Conservation (phyloP, 306 rosid genomes). For the Prunus mira region DNA sequence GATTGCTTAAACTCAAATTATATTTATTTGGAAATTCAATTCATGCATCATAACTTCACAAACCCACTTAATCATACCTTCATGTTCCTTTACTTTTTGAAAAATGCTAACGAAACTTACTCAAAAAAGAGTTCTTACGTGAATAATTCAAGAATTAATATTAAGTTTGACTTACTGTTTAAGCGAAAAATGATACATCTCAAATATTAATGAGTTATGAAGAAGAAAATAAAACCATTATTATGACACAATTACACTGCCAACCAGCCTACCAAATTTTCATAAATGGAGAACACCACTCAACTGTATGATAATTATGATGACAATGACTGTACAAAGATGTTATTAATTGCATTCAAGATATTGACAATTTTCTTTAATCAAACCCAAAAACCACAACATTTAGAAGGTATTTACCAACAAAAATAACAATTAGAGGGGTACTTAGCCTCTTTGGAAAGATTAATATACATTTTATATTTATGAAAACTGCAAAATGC, state of each 20-base stretch:
- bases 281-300: not conserved
- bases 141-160: no score
- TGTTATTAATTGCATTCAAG: not conserved
- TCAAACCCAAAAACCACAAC: not conserved
- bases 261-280: not conserved
- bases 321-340: no score
- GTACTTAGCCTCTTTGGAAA: not conserved
- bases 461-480: not conserved
- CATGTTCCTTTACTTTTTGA: no score
- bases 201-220: no score
- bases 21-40: not conserved
- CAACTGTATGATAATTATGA: not conserved
- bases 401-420: not conserved
- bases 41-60: not conserved
- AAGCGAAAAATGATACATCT: no score
- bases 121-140: no score
- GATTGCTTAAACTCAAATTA: not conserved
- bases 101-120: no score
- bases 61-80: not conserved
- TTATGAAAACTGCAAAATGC: not conserved
- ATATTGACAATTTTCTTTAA: not conserved
- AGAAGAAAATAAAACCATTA: no score
- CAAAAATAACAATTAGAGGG: not conserved
- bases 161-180: no score
- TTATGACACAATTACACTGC: not conserved